Evolutionary conservation across 177 flowering plant species (phyloP), one percentile per base, ranked within the genome.

Genomic region (Telopea speciosissima): DNA sequence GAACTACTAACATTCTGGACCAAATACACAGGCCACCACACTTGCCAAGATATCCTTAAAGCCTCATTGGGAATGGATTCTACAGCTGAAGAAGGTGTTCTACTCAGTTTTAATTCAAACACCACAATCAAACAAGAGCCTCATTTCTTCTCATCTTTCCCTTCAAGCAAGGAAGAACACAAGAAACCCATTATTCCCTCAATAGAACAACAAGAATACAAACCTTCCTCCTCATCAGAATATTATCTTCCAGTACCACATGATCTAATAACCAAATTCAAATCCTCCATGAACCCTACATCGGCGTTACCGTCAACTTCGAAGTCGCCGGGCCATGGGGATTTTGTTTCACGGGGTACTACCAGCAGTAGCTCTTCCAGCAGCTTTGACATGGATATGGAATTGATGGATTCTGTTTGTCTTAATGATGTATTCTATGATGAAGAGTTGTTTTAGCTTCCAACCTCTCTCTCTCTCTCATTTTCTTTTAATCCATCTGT

Each of bases 131-230:
- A 52, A 9, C 58, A 52, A 14, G 58, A 52, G 0, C 28, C 24
- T 3, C 19, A 1, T 26, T n/a, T 3, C 28, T 22, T 17, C 33
- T 68, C 60, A 19, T 61, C 59, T 21, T 23, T 69, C 66, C 17
- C 70, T 1, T 36, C 40, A 36, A 36, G 40, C 9, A 36, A 36
- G 9, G 40, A 36, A 36, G 40, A 36, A 36, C 40, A 36, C 40
- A 36, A 36, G 40, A 36, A 36, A 36, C 56, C n/a, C 73, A 3
- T 66, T n/a, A n/a, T 68, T 70, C 62, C 66, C 28, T 45, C 68
- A 22, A 24, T 69, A 59, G 71, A 77, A 28, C 69, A 28, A 28
- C n/a, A 59, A 59, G 81, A 79, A 45, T 21, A 52, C 58, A 52
- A 52, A 2, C 58, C 17, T 5, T 12, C 19, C n/a, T 49, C 56